Conservation (phyloP, 2,329 filamentous ascomycete genomes). For the Cladosporium sphaerospermum region DNA sequence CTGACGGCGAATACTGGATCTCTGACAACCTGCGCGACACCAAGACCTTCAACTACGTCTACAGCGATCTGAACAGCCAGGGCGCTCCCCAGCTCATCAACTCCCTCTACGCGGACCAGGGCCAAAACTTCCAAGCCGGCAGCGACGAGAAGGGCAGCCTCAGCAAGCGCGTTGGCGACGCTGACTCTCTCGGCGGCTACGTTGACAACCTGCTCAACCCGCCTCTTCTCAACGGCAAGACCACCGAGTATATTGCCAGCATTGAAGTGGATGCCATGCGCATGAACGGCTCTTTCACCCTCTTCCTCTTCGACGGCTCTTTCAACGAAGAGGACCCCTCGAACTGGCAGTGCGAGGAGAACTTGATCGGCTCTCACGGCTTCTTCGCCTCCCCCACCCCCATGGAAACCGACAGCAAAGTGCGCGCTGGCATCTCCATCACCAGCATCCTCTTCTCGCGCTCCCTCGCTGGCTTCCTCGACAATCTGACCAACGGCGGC, state of each 20-base stretch:
- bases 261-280: slow-evolving; percentile 8
- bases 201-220: background rate
- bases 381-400: slow-evolving; percentile 30
- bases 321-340: slow-evolving; percentile 37
- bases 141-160: slow-evolving; percentile 7
- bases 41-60: slow-evolving; percentile 66
- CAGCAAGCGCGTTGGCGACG: background rate
- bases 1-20: slow-evolving; percentile 59
- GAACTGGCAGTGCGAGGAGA: slow-evolving; percentile 48
- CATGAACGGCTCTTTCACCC: slow-evolving; percentile 51
- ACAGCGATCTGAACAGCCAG: slow-evolving; percentile 54
- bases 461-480: slow-evolving; percentile 1
- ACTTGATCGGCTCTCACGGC: slow-evolving; percentile 58
- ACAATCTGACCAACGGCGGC: slow-evolving; percentile 10
- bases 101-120: slow-evolving; percentile 43
- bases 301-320: slow-evolving; percentile 63
- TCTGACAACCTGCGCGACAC: slow-evolving; percentile 56
- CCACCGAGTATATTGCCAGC: slow-evolving; percentile 8
- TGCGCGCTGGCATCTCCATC: slow-evolving; percentile 9
- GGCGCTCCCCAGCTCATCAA: slow-evolving; percentile 51
- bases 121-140: slow-evolving; percentile 6
- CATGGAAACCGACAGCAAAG: slow-evolving; percentile 9
- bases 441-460: slow-evolving; percentile 7
- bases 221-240: slow-evolving; percentile 5
- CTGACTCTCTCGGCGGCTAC: slow-evolving; percentile 4